These are phyloP conservation scores for Phoma sp. DNA, from an alignment of 2,329 filamentous ascomycete genomes.

Conservation along the genomic window DNA sequence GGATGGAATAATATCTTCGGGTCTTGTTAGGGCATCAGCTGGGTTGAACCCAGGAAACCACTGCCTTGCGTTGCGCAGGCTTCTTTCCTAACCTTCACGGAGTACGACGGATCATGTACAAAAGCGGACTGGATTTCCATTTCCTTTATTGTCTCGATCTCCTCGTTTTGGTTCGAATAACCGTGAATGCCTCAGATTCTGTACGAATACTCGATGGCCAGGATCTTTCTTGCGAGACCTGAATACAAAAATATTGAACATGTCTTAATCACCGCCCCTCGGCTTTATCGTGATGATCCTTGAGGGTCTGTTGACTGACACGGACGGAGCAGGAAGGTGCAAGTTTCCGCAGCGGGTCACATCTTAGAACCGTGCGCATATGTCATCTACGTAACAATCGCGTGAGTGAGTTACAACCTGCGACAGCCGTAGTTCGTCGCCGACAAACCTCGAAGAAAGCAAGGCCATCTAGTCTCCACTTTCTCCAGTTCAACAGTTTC, in stretches of 20 bases:
- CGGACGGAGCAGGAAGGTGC: background rate
- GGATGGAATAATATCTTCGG: conserved; percentile 30
- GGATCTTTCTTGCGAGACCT: conserved; percentile 8
- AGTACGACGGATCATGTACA: conserved; percentile 36
- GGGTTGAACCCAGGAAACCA: conserved; percentile 18
- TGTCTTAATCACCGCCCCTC: conserved; percentile 19
- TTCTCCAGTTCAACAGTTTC: conserved; percentile 14
- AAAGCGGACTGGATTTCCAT: conserved; percentile 33
- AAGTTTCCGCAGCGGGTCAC: conserved; percentile 1
- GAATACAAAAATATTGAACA: conserved; percentile 34
- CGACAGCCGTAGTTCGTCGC: background rate
- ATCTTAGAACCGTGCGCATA: conserved; percentile 3
- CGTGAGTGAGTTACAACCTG: background rate
- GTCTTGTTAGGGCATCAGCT: conserved; percentile 10
- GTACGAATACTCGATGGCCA: conserved; percentile 19
- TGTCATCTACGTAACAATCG: conserved; percentile 4
- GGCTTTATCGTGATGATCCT: conserved; percentile 9
- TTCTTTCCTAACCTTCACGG: conserved; percentile 20
- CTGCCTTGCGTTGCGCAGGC: conserved; percentile 24
- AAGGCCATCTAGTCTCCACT: conserved; percentile 14
- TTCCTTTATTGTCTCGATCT: conserved; percentile 10
- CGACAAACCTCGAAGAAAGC: conserved; percentile 1
- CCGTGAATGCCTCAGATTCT: conserved; percentile 7
- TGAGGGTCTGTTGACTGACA: conserved; percentile 3
- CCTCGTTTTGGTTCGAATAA: conserved; percentile 9